Base-by-base conservation (phyloP, 495 filamentous ascomycete genomes). In the Trichoderma orchidacearum region DNA sequence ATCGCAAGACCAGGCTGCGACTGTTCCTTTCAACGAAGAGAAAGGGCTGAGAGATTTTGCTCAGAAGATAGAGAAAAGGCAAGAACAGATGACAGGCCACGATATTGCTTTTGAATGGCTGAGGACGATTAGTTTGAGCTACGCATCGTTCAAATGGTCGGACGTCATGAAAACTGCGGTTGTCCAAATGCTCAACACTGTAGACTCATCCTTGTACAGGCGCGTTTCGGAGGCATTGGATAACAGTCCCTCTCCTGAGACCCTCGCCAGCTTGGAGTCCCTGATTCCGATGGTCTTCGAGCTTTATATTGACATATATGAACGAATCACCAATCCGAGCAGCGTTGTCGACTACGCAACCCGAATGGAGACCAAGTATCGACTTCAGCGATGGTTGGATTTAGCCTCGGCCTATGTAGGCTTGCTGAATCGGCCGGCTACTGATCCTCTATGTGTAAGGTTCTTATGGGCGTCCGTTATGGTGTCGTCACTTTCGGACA, bases 381-480 rank as follows among this genome's bases (percentile, higher is more conserved):
- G 86, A 21, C 66, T 95, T 17, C 76, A 75, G 17, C 78, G 88
- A 60, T 97, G 94, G 94, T 75, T 81, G 54, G 72, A 77, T 30
- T 67, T 95, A 12, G 82, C 89, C 0, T 79, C 83, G 35, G 79
- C 84, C 38, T 70, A 84, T 27, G 75, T 85, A 25, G 68, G 71
- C 55, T 60, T 66, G 57, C 69, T 77, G 61, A 28, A 63, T 3
- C 52, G 64, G 6, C 61, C 63, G 3, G 54, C 55, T 5, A 66
- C 75, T 11, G 77, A 81, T 53, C 64, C 72, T 13, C 66, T 85
- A 3, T 75, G 73, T 53, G 68, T 76, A 51, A 81, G 74, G 64
- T 94, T 90, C 64, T 70, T 96, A 2, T 99, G 94, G 94, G 81
- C 89, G 28, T 85, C 85, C 13, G 84, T 85, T 3, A 85, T 90